Evolutionary conservation across 2,329 filamentous ascomycete species (phyloP), one percentile per base, ranked within the genome.

Genomic region (Neofusicoccum ribis): DNA sequence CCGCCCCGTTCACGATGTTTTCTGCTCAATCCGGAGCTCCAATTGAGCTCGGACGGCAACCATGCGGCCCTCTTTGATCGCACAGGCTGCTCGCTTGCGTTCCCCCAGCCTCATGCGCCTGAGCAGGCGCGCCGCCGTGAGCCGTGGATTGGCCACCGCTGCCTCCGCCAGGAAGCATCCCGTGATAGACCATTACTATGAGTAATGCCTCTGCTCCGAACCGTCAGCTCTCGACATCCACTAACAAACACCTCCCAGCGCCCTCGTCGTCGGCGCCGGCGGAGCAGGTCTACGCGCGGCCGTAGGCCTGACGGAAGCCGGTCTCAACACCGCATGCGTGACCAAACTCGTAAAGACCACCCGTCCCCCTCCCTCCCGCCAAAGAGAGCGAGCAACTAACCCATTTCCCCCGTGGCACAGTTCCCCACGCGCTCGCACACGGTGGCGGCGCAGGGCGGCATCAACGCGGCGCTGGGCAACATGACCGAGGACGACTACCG

Each of bases 391-490:
- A 23, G 23, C 23, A 23, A 23, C 23, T 23, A 23, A 23, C 23
- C 23, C 23, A 23, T 23, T 3, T 3, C 23, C 23, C 23, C 23
- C 23, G 23, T 23, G 20, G 23, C 8, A 23, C 20, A 63, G 39
- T 89, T 88, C 74, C 85, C 85, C 37, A 89, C 87, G 17, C 80
- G 87, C 77, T 86, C 83, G 70, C 86, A 89, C 76, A 89, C 86
- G 11, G 87, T 89, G 66, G 87, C 87, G n/a, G 87, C 87, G 27
- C 87, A 89, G 76, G 86, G 87, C 68, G 87, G 87, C 68, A 89
- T 89, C 72, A 86, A 86, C 72, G 84, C 84, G 9, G 84, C 84
- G 3, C 74, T 86, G 15, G 84, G 83, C 68, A 85, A 85, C 70
- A 84, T 84, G 81, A 81, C 80, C 44, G 75, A 81, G 69, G 84